Evolutionary conservation across 768 basidiomycete species (phyloP).

Genomic region (Pleurotus ostreatus): DNA sequence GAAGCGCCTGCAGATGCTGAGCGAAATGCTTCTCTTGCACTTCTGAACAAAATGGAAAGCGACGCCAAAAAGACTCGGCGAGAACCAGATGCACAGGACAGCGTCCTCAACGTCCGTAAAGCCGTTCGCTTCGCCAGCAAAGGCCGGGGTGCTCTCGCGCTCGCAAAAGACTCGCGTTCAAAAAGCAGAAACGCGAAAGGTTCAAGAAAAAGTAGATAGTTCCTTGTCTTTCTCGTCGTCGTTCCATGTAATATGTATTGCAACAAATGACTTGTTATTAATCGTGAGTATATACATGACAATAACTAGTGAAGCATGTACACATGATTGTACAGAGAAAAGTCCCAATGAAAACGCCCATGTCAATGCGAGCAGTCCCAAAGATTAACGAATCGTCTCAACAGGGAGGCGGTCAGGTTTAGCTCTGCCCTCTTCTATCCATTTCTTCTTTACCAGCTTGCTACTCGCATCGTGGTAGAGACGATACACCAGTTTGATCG

Average conservation of each 20-base stretch:
- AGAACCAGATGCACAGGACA: constrained; percentile 40
- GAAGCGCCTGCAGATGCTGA: constrained; percentile 65
- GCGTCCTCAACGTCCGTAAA: constrained; percentile 82
- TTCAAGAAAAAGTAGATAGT: not conserved
- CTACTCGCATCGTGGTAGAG: constrained; percentile 71
- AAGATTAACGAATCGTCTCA: constrained; percentile 17
- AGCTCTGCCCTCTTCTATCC: constrained; percentile 79
- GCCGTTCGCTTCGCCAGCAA: constrained; percentile 76
- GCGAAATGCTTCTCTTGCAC: constrained; percentile 64
- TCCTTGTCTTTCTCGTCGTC: not conserved
- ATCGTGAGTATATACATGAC: not conserved
- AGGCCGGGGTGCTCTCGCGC: constrained; percentile 58
- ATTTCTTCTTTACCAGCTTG: constrained; percentile 80
- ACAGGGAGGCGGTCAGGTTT: constrained; percentile 41
- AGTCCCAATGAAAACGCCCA: not conserved
- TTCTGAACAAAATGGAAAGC: constrained; percentile 77
- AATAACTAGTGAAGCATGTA: not conserved
- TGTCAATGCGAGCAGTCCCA: not conserved
- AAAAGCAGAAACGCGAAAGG: constrained; percentile 7
- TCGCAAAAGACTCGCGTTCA: constrained; percentile 40
- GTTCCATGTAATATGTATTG: not conserved
- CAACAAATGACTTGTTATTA: constrained; percentile 6
- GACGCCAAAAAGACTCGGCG: constrained; percentile 60
- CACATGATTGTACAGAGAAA: not conserved
- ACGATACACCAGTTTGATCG: constrained; percentile 87